phyloP scores from a whole-genome alignment of 768 basidiomycete genomes.

The Boletus pseudo-olivaceus region DNA sequence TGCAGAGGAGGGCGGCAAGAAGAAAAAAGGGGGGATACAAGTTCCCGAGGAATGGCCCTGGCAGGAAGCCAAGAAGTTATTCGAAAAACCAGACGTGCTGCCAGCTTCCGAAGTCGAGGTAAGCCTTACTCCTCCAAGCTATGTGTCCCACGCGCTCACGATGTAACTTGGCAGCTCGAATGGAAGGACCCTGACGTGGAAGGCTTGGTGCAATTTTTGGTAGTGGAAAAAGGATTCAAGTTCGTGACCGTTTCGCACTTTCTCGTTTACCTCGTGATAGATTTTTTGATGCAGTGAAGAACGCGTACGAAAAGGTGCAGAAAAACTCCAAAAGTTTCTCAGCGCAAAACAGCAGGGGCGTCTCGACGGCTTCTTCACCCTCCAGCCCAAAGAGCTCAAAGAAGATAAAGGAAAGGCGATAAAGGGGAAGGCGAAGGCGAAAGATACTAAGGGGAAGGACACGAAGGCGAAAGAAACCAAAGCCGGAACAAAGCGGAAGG shows the following conservation, averaged over 20 bases:
- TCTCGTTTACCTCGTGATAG: neutral
- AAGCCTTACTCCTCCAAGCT: constrained; percentile 5
- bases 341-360: constrained; percentile 94
- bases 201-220: constrained; percentile 90
- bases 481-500: constrained; percentile 22
- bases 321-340: constrained; percentile 85
- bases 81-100: constrained; percentile 84
- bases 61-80: constrained; percentile 90
- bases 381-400: constrained; percentile 57
- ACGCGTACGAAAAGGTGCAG: constrained; percentile 90
- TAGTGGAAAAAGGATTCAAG: constrained; percentile 97
- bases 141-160: neutral
- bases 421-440: constrained; percentile 35
- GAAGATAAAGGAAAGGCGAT: constrained; percentile 43
- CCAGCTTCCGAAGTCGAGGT: constrained; percentile 87
- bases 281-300: constrained; percentile 67
- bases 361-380: constrained; percentile 91
- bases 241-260: constrained; percentile 29
- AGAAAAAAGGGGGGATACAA: constrained; percentile 68
- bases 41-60: constrained; percentile 97
- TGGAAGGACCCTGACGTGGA: constrained; percentile 94
- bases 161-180: constrained; percentile 58
- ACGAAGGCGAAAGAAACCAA: constrained; percentile 15
- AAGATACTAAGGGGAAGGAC: constrained; percentile 48
- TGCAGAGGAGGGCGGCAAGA: constrained; percentile 37